Conservation (phyloP, 148 eudicot species). For the Amaranthus hypochondriacus region DNA sequence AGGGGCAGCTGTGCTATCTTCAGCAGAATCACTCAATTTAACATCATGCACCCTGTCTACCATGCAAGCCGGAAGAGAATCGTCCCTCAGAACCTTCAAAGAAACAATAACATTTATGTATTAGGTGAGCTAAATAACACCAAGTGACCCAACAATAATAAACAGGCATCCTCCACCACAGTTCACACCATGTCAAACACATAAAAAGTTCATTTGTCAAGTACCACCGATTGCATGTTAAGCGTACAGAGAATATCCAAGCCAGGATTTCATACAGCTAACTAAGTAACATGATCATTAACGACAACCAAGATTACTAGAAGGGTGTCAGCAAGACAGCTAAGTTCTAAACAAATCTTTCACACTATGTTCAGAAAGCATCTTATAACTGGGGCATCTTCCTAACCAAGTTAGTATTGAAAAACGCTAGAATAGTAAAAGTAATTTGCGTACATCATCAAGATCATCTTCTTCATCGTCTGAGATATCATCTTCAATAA, state of each 20-base stretch:
- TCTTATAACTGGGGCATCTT: background rate
- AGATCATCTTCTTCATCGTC: constrained; percentile 93
- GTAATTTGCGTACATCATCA: constrained; percentile 62
- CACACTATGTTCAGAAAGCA: too few relatives aligned
- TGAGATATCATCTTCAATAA: constrained; percentile 88
- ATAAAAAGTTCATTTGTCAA: background rate
- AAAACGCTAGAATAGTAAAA: background rate
- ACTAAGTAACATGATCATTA: too few relatives aligned
- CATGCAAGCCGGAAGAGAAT: constrained; percentile 69
- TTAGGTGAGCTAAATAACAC: constrained; percentile 8
- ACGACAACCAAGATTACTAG: too few relatives aligned
- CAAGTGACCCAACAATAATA: background rate
- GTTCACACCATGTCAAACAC: background rate
- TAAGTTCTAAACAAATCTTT: too few relatives aligned
- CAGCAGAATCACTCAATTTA: constrained; percentile 70
- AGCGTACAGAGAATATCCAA: constrained; percentile 5
- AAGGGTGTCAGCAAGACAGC: too few relatives aligned
- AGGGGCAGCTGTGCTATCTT: constrained; percentile 47
- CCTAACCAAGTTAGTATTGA: background rate
- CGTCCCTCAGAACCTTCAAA: constrained; percentile 67
- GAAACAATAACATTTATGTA: background rate
- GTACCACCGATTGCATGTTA: background rate
- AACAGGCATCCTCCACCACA: background rate
- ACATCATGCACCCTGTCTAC: constrained; percentile 93
- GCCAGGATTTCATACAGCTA: background rate